phyloP scores from a whole-genome alignment of 2,329 filamentous ascomycete genomes.

The Pseudogymnoascus sp. region DNA sequence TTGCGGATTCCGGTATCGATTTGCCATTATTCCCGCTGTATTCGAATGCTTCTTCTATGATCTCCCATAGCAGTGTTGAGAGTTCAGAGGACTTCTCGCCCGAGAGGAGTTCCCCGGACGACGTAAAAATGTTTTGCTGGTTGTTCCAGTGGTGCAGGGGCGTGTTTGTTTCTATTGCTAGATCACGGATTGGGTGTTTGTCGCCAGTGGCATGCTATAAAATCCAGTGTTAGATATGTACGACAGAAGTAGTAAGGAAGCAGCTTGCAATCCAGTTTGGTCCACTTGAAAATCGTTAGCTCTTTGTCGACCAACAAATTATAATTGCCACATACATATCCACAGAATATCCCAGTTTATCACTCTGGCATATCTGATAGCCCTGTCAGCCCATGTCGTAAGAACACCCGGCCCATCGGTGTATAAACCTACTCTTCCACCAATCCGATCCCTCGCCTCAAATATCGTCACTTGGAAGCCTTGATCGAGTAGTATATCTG shows the following conservation, averaged over 20 bases:
- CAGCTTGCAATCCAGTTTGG: constrained; percentile 51
- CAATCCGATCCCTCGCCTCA: constrained; percentile 46
- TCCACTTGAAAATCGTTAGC: constrained; percentile 31
- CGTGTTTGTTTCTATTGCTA: constrained; percentile 42
- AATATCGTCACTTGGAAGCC: constrained; percentile 49
- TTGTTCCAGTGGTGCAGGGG: constrained; percentile 40
- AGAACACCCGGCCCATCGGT: not conserved
- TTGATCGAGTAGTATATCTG: constrained; percentile 44
- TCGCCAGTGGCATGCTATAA: constrained; percentile 23
- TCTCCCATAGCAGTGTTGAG: constrained; percentile 40
- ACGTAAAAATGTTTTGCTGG: constrained; percentile 37
- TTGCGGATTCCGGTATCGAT: constrained; percentile 38
- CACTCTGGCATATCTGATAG: not conserved
- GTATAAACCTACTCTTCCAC: constrained; percentile 39
- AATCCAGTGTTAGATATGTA: not conserved
- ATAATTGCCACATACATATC: constrained; percentile 22
- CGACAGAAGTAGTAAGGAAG: constrained; percentile 20
- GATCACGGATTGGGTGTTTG: constrained; percentile 41
- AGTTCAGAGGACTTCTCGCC: constrained; percentile 22
- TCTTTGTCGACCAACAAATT: not conserved
- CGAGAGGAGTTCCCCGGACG: constrained; percentile 32
- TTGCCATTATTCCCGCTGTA: constrained; percentile 42
- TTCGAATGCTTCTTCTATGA: constrained; percentile 45
- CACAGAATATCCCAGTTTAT: constrained; percentile 20
- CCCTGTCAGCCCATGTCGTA: not conserved